Conservation (phyloP, 169 alveolate genomes). For the Perkinsus olseni region DNA sequence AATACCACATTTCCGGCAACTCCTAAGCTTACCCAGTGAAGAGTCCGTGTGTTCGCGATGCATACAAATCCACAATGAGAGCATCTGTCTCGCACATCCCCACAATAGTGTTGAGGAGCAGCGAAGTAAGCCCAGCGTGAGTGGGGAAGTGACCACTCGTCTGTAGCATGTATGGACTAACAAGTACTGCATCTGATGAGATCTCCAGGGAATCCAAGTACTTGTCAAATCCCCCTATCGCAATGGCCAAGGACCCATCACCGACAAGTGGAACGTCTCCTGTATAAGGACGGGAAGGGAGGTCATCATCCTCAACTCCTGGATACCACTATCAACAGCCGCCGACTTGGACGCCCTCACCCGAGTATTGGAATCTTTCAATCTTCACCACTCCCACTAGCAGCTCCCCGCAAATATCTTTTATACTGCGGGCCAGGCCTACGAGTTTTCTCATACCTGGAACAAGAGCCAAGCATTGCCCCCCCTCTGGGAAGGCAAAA, state of each 20-base stretch:
- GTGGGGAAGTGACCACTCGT: not conserved
- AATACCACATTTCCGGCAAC: too few species aligned
- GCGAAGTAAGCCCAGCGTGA: not conserved
- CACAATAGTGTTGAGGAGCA: not conserved
- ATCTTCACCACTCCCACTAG: not conserved
- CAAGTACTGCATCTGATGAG: not conserved
- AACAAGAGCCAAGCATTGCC: too few species aligned
- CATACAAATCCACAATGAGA: not conserved
- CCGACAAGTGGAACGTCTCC: not conserved
- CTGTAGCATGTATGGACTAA: not conserved
- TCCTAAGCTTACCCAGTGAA: not conserved
- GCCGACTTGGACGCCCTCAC: not conserved
- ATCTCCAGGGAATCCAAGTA: not conserved
- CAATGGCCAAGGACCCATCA: not conserved
- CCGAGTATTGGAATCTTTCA: not conserved
- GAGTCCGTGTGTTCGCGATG: not conserved
- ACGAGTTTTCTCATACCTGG: not conserved
- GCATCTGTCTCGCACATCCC: not conserved
- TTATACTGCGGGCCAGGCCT: not conserved
- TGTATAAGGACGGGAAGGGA: not conserved
- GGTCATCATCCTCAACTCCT: not conserved
- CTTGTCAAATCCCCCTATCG: not conserved
- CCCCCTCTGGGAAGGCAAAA: too few species aligned
- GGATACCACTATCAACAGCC: not conserved
- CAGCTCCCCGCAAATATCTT: not conserved